Evolutionary conservation across 371 early-diverging fungal genomes (phyloP).

Genomic region (Haplosporangium sp.): DNA sequence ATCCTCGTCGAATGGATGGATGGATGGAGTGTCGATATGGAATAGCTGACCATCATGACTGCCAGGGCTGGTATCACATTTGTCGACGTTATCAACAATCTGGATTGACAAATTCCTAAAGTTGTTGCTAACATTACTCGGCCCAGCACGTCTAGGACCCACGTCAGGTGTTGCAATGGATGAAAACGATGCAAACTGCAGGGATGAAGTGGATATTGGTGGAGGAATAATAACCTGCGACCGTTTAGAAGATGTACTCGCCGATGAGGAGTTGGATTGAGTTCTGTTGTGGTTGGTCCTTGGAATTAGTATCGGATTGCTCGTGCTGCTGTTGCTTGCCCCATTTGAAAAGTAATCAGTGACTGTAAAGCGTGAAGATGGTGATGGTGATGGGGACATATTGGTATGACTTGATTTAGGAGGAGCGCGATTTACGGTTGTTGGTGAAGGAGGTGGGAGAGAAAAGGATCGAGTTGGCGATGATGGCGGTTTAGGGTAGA

Average conservation of each 20-base stretch:
- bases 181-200: constrained; percentile 50
- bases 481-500: constrained; percentile 11
- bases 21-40: constrained; percentile 20
- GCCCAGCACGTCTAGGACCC: neutral
- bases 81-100: constrained; percentile 9
- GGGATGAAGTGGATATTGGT: constrained; percentile 20
- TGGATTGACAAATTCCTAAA: constrained; percentile 46
- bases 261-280: constrained; percentile 32
- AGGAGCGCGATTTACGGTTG: neutral
- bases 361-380: constrained; percentile 7
- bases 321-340: constrained; percentile 10
- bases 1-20: constrained; percentile 42
- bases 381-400: constrained; percentile 23
- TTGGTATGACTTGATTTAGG: constrained; percentile 9
- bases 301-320: constrained; percentile 41
- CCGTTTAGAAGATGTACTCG: constrained; percentile 31
- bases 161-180: constrained; percentile 17
- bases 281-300: constrained; percentile 36
- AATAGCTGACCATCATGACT: constrained; percentile 19
- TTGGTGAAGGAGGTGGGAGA: constrained; percentile 7
- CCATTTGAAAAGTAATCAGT: constrained; percentile 1
- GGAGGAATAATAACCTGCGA: constrained; percentile 52
- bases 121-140: constrained; percentile 18
- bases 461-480: constrained; percentile 16
- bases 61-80: constrained; percentile 2